Conservation (phyloP, 306 rosid species). For the Quercus suber region DNA sequence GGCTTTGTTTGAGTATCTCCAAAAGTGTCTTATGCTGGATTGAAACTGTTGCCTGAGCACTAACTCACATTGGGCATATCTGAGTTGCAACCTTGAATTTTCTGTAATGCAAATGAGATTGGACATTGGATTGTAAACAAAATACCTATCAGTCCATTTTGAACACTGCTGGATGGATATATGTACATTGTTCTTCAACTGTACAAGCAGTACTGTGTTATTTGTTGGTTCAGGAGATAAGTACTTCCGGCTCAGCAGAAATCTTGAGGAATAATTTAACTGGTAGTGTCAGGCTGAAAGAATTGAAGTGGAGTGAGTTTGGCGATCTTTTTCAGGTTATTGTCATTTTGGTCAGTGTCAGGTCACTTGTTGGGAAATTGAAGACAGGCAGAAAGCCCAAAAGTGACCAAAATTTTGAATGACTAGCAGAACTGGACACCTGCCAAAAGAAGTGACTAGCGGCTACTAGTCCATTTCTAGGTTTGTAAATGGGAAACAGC, state of each 20-base stretch:
- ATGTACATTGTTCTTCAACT: slow-evolving; percentile 57
- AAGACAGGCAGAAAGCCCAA: not conserved
- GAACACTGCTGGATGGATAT: slow-evolving; percentile 76
- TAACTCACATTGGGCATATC: not conserved
- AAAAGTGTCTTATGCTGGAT: not conserved
- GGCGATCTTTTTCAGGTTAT: slow-evolving; percentile 70
- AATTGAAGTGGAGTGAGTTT: slow-evolving; percentile 54
- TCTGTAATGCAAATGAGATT: not conserved
- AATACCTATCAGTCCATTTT: slow-evolving; percentile 49
- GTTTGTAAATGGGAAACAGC: too few relatives aligned
- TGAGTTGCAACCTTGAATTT: not conserved
- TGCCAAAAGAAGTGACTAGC: too few relatives aligned
- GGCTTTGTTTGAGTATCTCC: not conserved
- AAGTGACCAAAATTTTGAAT: not conserved
- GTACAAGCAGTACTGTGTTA: slow-evolving; percentile 43
- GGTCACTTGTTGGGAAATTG: not conserved
- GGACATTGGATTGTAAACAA: slow-evolving; percentile 51
- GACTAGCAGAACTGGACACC: too few relatives aligned
- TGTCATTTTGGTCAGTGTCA: not conserved
- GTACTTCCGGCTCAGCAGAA: slow-evolving; percentile 52
- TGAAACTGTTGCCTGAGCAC: not conserved
- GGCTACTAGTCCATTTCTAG: too few relatives aligned
- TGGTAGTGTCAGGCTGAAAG: slow-evolving; percentile 31
- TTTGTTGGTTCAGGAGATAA: slow-evolving; percentile 54
- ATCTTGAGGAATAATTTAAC: slow-evolving; percentile 40